Percentiles rank a stretch among this genome's conserved stretches.
Conservation (phyloP, 768 basidiomycete genomes). For the Pulveroboletus sp. region DNA sequence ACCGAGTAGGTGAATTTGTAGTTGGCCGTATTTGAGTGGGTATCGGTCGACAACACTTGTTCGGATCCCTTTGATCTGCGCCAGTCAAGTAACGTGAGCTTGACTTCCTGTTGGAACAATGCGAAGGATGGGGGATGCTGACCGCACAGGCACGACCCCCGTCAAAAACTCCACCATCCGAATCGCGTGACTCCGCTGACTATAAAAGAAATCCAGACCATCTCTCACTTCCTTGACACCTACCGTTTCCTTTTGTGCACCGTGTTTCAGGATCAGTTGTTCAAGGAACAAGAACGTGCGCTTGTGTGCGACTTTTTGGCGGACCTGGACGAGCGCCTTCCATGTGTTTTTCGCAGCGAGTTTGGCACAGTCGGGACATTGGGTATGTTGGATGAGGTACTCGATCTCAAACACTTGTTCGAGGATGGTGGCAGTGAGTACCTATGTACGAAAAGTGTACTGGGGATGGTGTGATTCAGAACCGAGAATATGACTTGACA, state of each 20-base stretch:
- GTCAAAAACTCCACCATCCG: slow-evolving; percentile 95
- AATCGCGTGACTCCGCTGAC: slow-evolving; percentile 82
- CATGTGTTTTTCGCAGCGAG: slow-evolving; percentile 98
- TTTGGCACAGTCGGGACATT: slow-evolving; percentile 91
- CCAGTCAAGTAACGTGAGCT: background rate
- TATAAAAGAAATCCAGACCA: slow-evolving; percentile 96
- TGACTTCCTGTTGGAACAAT: background rate
- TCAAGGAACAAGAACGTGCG: slow-evolving; percentile 97
- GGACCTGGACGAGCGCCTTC: slow-evolving; percentile 97
- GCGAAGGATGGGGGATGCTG: slow-evolving; percentile 22
- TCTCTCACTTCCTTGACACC: slow-evolving; percentile 89
- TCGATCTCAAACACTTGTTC: slow-evolving; percentile 98
- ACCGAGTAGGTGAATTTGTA: slow-evolving; percentile 98
- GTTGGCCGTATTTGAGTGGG: slow-evolving; percentile 87
- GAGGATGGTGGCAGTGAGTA: slow-evolving; percentile 89
- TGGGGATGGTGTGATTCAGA: background rate
- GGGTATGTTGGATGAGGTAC: slow-evolving; percentile 89
- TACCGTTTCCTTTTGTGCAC: slow-evolving; percentile 94
- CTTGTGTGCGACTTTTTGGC: slow-evolving; percentile 98
- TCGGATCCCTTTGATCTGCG: slow-evolving; percentile 86
- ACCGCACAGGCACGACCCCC: slow-evolving; percentile 86
- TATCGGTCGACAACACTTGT: slow-evolving; percentile 89
- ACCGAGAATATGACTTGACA: slow-evolving; percentile 11
- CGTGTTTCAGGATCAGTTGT: slow-evolving; percentile 94
- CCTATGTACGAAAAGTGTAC: slow-evolving; percentile 41